These are phyloP conservation scores for Trifolium pratense DNA, from an alignment of 306 rosid genomes.

Conservation along the genomic window DNA sequence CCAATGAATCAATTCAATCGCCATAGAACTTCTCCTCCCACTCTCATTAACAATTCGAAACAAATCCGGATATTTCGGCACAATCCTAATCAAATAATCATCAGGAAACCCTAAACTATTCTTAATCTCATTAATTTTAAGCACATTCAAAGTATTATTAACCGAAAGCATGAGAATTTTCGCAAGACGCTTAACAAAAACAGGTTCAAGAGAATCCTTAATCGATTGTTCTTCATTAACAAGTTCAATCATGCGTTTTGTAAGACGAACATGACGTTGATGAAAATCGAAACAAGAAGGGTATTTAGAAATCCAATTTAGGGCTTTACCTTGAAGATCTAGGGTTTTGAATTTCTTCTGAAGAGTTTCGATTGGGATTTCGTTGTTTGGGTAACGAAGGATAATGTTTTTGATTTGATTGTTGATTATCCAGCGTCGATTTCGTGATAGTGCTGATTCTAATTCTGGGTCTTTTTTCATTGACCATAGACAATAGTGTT, in stretches of 20 bases:
- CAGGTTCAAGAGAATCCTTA: constrained; percentile 62
- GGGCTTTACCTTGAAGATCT: constrained; percentile 86
- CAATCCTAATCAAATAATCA: constrained; percentile 69
- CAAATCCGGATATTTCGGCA: constrained; percentile 57
- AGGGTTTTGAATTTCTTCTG: constrained; percentile 90
- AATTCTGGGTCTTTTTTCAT: constrained; percentile 88
- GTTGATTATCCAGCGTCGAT: constrained; percentile 82
- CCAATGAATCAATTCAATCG: constrained; percentile 75
- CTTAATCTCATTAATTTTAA: constrained; percentile 70
- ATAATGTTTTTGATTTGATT: constrained; percentile 85
- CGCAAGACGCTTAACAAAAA: constrained; percentile 54
- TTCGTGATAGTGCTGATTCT: constrained; percentile 77
- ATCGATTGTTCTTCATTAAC: constrained; percentile 72
- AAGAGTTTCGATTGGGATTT: constrained; percentile 58
- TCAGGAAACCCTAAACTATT: constrained; percentile 79
- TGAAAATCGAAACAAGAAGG: constrained; percentile 79
- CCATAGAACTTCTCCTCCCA: constrained; percentile 74
- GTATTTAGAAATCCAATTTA: constrained; percentile 81
- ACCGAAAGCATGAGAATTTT: constrained; percentile 76
- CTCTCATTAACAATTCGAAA: constrained; percentile 67
- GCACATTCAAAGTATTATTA: constrained; percentile 60
- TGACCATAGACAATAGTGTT: constrained; percentile 68
- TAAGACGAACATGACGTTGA: constrained; percentile 55
- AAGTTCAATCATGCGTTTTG: constrained; percentile 72
- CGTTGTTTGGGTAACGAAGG: constrained; percentile 68